These are phyloP conservation scores for Suillus lakei DNA, from an alignment of 768 basidiomycete species.

Conservation along the genomic window DNA sequence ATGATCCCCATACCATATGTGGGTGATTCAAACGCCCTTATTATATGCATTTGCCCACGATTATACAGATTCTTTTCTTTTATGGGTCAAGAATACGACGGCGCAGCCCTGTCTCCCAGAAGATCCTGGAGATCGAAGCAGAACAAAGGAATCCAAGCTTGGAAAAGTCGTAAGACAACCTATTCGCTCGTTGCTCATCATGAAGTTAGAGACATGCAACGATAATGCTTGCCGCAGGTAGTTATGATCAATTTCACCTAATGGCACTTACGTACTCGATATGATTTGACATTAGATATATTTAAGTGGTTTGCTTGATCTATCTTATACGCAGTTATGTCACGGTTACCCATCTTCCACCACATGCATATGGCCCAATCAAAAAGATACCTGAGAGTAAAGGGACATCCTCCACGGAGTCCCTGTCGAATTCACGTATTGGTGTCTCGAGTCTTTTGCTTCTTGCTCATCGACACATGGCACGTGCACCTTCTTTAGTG, in stretches of 20 bases:
- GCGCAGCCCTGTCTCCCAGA: conserved; percentile 32
- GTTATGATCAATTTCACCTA: neutral
- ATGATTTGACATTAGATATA: neutral
- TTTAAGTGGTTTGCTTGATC: neutral
- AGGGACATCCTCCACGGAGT: neutral
- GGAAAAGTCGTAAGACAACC: neutral
- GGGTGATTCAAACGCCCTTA: conserved; percentile 20
- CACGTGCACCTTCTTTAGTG: too few relatives aligned
- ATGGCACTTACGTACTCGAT: neutral
- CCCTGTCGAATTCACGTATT: neutral
- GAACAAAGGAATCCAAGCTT: neutral
- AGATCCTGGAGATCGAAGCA: conserved; percentile 22
- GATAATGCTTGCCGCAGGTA: neutral
- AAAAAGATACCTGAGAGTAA: neutral
- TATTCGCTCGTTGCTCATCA: neutral
- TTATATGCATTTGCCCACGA: neutral
- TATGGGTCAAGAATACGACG: conserved; percentile 37
- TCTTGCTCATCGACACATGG: too few relatives aligned
- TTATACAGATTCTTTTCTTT: conserved; percentile 33
- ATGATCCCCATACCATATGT: conserved; percentile 70
- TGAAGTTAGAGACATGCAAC: neutral
- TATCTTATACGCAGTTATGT: neutral
- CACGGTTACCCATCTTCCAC: neutral
- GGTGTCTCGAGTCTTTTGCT: too few relatives aligned
- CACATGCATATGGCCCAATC: too few relatives aligned